A percentile compares a stretch with the other conserved stretches of the same genome.
Evolutionary conservation across 805 yeast genomes (phyloP).

Genomic region (Candida taoyuanica): DNA sequence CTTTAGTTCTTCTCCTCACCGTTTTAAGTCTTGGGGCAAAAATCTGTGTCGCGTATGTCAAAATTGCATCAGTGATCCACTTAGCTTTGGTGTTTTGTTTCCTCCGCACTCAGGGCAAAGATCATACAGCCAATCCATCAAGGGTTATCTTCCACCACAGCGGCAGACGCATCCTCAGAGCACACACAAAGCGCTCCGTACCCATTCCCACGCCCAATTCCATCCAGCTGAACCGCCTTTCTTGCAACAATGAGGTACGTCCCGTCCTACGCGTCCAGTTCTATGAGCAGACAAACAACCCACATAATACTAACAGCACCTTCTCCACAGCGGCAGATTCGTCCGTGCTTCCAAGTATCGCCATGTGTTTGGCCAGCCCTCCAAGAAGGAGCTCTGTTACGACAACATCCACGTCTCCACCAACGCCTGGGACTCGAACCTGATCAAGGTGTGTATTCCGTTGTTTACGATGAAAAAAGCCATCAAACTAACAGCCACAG

Average conservation of each 20-base stretch:
- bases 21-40: no score
- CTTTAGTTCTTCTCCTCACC: no score
- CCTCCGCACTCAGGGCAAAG: background rate
- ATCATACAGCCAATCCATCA: no score
- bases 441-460: slow-evolving; percentile 48
- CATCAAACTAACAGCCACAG: slow-evolving; percentile 14
- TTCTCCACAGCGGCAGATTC: slow-evolving; percentile 59
- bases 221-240: background rate
- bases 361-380: slow-evolving; percentile 91
- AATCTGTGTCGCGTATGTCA: background rate
- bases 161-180: no score
- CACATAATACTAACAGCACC: no score
- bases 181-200: background rate
- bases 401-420: slow-evolving; percentile 64
- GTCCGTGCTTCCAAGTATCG: slow-evolving; percentile 97
- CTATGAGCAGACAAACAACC: no score
- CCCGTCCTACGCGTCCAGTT: background rate
- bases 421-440: slow-evolving; percentile 95
- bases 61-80: background rate
- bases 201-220: background rate
- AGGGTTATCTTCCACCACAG: no score
- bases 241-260: background rate
- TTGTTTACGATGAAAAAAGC: background rate
- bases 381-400: slow-evolving; percentile 44
- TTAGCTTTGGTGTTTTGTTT: background rate